Percentiles rank a stretch among this genome's conserved stretches.
Conservation (phyloP, 148 eudicot genomes). For the Vaccinium darrowii region DNA sequence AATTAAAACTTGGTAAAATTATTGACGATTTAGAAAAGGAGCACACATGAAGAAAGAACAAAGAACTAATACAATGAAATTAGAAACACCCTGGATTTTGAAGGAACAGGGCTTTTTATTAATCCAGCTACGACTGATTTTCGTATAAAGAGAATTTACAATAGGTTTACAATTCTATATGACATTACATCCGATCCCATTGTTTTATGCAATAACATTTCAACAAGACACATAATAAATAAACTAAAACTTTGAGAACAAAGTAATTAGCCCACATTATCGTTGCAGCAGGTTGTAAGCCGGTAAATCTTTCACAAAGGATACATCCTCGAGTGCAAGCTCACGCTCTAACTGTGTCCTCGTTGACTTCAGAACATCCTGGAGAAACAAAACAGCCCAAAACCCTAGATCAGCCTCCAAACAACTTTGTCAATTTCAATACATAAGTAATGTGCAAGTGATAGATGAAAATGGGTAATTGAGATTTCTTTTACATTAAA, state of each 20-base stretch:
- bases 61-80: neutral
- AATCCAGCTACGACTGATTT: neutral
- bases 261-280: slow-evolving; percentile 14
- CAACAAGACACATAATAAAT: neutral
- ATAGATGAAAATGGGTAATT: neutral
- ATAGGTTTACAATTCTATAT: neutral
- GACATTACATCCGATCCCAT: neutral
- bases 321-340: slow-evolving; percentile 73
- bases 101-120: neutral
- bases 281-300: slow-evolving; percentile 75
- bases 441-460: too few species aligned
- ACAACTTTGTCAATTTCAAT: neutral
- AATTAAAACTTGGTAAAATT: too few species aligned
- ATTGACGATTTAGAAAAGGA: too few species aligned
- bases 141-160: neutral
- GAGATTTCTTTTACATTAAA: slow-evolving; percentile 44
- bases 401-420: neutral
- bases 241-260: neutral
- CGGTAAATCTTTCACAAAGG: slow-evolving; percentile 70
- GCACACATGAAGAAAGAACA: too few species aligned
- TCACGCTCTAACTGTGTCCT: slow-evolving; percentile 85
- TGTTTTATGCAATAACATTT: neutral
- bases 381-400: slow-evolving; percentile 7
- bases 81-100: neutral
- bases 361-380: slow-evolving; percentile 93